phyloP scores from a whole-genome alignment of 257 asterid genomes.

The Coffea eugenioides region DNA sequence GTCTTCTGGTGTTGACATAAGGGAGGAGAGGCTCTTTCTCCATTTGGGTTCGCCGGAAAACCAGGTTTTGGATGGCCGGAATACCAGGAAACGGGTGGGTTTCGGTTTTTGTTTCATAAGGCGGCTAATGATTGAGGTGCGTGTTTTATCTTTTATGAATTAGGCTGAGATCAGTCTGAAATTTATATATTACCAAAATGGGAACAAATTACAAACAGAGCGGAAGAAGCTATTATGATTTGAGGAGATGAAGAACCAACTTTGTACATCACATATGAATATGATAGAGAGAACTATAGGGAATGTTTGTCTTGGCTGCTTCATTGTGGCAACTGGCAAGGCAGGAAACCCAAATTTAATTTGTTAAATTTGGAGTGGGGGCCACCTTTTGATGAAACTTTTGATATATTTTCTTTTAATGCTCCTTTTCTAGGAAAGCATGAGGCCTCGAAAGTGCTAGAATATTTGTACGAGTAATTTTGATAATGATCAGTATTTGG shows the following conservation, averaged over 20 bases:
- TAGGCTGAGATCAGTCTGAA: not conserved
- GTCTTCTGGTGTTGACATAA: conserved; percentile 29
- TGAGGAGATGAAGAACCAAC: not conserved
- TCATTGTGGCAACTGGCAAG: not conserved
- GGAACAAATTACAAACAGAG: not conserved
- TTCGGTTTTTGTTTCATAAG: conserved; percentile 6
- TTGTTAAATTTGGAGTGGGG: no score
- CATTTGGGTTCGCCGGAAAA: conserved; percentile 37
- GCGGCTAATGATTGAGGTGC: not conserved
- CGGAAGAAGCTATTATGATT: not conserved
- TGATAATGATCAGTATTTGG: no score
- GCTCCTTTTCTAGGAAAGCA: no score
- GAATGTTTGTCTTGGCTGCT: conserved; percentile 11
- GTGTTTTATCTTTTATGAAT: not conserved
- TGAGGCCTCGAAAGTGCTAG: no score
- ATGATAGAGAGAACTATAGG: not conserved
- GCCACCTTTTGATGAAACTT: no score
- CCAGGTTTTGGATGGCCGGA: conserved; percentile 9
- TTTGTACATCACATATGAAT: no score
- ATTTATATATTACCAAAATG: no score
- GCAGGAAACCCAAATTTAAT: no score
- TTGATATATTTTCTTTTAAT: no score
- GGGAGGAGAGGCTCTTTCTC: conserved; percentile 77
- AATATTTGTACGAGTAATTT: no score
- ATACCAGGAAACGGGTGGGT: conserved; percentile 19